These are phyloP conservation scores for Auriculariales sp. DNA, from an alignment of 768 basidiomycete genomes.

Conservation along the genomic window DNA sequence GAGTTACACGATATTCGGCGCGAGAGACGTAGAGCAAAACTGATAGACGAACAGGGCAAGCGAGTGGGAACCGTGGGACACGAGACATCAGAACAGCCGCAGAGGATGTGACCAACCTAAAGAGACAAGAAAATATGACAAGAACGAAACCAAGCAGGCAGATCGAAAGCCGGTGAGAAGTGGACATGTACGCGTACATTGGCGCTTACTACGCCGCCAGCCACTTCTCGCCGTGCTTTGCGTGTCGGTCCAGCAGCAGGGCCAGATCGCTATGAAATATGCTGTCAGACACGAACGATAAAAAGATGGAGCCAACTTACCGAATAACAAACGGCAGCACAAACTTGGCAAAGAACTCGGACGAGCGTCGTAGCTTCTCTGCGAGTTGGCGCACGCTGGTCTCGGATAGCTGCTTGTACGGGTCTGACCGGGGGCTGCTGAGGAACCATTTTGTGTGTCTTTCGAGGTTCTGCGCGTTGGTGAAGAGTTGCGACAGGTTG, in stretches of 20 bases:
- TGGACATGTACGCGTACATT: not conserved
- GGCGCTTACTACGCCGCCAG: constrained; percentile 54
- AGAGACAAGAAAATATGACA: not conserved
- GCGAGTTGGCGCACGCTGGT: constrained; percentile 55
- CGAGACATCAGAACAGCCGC: too few relatives aligned
- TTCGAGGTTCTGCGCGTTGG: constrained; percentile 65
- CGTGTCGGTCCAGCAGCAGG: constrained; percentile 80
- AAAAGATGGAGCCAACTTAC: constrained; percentile 14
- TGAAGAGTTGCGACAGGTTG: constrained; percentile 59
- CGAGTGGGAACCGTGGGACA: too few relatives aligned
- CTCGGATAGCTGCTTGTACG: constrained; percentile 55
- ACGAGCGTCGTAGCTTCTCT: constrained; percentile 59
- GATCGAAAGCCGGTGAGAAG: not conserved
- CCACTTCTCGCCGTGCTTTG: constrained; percentile 89
- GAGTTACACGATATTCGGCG: too few relatives aligned
- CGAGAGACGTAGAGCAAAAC: too few relatives aligned
- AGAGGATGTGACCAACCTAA: too few relatives aligned
- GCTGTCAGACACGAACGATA: not conserved
- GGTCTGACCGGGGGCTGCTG: constrained; percentile 49
- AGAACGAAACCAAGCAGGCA: not conserved
- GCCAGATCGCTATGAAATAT: constrained; percentile 42
- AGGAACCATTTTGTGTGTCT: constrained; percentile 69
- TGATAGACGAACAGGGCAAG: too few relatives aligned
- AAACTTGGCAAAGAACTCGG: constrained; percentile 86
- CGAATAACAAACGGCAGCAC: constrained; percentile 81